These are phyloP conservation scores for Sporothrix inflata DNA, from an alignment of 2,329 filamentous ascomycete species.

Conservation along the genomic window DNA sequence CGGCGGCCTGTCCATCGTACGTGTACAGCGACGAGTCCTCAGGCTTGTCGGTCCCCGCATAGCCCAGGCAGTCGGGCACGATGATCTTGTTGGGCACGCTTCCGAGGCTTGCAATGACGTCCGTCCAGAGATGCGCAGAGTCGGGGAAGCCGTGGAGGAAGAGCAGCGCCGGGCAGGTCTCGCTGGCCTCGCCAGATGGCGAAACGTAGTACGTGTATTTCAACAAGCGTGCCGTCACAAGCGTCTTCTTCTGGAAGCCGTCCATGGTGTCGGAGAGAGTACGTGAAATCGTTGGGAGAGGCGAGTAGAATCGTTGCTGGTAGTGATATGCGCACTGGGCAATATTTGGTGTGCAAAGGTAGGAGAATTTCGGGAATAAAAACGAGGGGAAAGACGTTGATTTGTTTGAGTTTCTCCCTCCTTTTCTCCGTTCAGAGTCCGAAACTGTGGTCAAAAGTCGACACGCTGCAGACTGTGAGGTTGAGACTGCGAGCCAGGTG, in stretches of 20 bases:
- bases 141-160: slow-evolving; percentile 57
- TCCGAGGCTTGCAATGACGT: slow-evolving; percentile 38
- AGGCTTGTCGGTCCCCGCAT: slow-evolving; percentile 47
- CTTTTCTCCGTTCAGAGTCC: no score
- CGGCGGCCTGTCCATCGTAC: slow-evolving; percentile 43
- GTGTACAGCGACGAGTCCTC: slow-evolving; percentile 44
- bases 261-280: slow-evolving; percentile 33
- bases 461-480: no score
- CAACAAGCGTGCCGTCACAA: slow-evolving; percentile 40
- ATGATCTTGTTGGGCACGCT: slow-evolving; percentile 46
- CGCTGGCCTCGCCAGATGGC: slow-evolving; percentile 15
- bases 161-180: slow-evolving; percentile 41
- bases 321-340: no score
- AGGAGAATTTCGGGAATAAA: no score
- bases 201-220: slow-evolving; percentile 48
- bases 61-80: slow-evolving; percentile 46
- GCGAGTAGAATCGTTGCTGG: no score
- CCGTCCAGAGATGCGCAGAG: slow-evolving; percentile 49
- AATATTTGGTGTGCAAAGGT: no score
- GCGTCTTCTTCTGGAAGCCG: slow-evolving; percentile 38
- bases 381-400: no score
- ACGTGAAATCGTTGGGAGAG: no score
- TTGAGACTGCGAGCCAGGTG: no score
- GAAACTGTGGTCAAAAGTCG: no score
- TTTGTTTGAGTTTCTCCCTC: no score